Base-by-base conservation (phyloP, 1,284 basidiomycete species). In the Melampsora larici-populina region DNA sequence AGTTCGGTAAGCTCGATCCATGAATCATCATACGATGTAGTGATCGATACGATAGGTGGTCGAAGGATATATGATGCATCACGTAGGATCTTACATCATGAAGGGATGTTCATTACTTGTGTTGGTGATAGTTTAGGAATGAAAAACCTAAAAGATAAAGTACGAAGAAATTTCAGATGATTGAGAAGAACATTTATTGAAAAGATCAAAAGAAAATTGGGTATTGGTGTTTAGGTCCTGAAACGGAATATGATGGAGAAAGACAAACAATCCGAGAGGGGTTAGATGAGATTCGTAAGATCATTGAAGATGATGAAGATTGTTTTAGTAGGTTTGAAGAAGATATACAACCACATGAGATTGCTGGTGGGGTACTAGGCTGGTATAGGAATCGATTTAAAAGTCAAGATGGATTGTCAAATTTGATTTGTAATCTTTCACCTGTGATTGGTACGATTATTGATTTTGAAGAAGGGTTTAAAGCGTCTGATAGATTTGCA, bases 41-140 rank as follows among this genome's bases (percentile, higher is more conserved):
- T 76, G 11, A 48, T 76, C n/a, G 74, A 76, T 58, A 76, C 74
- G 31, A 69, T 76, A 58, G 74, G 74, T 5, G 74, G 66, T 17
- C 65, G 67, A 62, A 76, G 66, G 60, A 76, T 76, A 15, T 69
- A 76, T 46, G 74, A 76, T 69, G 65, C 63, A 17, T 76, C 74
- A 43, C 55, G 74, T n/a, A 64, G 74, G 13, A 66, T 76, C 29
- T 64, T 76, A 24, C 65, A 76, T 69, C 66, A 76, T 68, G 66
- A 49, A 33, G 74, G 74, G 18, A 68, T 76, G 66, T 76, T 76
- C 31, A 60, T 76, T n/a, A 76, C 29, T 40, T 67, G 63, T 26
- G 58, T 76, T n/a, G 66, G 66, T 36, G 49, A 64, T 40, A 55
- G 51, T 3, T 76, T 65, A 18, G 62, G 64, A 5, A 76, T 64